Percentiles rank a stretch among this genome's conserved stretches.
Evolutionary conservation across 2,329 filamentous ascomycete species (phyloP).

Genomic region (Trichoderma lentiforme): DNA sequence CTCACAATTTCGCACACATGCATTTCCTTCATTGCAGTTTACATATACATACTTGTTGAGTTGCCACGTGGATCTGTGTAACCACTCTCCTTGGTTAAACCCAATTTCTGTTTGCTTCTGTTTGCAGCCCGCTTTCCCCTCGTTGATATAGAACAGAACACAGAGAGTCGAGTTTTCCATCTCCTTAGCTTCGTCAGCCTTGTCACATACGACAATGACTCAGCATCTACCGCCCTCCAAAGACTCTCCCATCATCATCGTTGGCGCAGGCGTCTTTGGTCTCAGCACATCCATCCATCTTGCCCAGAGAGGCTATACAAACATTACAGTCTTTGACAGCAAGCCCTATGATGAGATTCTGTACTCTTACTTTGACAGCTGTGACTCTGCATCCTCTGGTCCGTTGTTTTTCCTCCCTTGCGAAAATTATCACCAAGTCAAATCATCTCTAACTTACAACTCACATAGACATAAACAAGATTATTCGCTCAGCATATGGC

Average conservation of each 20-base stretch:
- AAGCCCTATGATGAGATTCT: slow-evolving; percentile 39
- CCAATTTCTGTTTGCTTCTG: not conserved
- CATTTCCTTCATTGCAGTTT: not conserved
- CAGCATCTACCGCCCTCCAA: not conserved
- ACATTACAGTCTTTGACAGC: slow-evolving; percentile 48
- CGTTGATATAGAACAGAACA: not conserved
- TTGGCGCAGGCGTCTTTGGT: slow-evolving; percentile 33
- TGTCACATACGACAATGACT: not conserved
- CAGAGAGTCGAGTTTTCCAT: not conserved
- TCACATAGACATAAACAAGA: slow-evolving; percentile 36
- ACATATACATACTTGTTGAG: not conserved
- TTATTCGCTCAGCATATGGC: slow-evolving; percentile 39
- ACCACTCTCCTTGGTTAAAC: not conserved
- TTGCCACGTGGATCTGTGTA: not conserved
- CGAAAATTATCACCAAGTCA: no score
- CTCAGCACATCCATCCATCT: slow-evolving; percentile 35
- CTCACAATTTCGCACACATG: not conserved
- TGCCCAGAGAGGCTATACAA: slow-evolving; percentile 39
- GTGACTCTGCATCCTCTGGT: slow-evolving; percentile 44
- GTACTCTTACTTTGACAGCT: slow-evolving; percentile 41
- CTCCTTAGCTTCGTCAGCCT: not conserved
- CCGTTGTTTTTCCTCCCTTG: not conserved
- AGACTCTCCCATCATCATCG: slow-evolving; percentile 22
- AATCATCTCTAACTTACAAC: not conserved
- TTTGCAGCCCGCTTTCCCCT: not conserved